Evolutionary conservation across 768 basidiomycete species (phyloP).

Genomic region (Phaffia australis): DNA sequence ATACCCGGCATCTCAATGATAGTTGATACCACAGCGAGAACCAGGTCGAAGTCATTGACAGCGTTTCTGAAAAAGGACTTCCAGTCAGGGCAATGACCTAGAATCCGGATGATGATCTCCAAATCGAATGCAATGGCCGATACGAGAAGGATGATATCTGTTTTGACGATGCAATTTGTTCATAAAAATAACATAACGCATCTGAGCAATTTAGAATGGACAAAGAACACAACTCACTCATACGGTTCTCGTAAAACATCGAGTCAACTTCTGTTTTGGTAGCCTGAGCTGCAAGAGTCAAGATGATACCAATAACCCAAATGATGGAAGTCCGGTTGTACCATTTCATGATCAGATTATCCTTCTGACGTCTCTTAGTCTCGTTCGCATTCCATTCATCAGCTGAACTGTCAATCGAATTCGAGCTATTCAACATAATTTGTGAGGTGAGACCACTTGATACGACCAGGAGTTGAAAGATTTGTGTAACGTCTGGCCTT

Average conservation of each 20-base stretch:
- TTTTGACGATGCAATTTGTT: slow-evolving; percentile 1
- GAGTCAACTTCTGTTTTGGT: background rate
- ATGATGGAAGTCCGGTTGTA: background rate
- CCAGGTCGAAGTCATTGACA: slow-evolving; percentile 62
- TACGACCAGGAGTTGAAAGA: background rate
- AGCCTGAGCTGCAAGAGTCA: background rate
- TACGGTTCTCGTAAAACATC: background rate
- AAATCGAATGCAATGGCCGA: slow-evolving; percentile 77
- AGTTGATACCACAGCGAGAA: slow-evolving; percentile 61
- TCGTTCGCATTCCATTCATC: slow-evolving; percentile 11
- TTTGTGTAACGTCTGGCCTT: slow-evolving; percentile 35
- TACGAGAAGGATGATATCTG: slow-evolving; percentile 59
- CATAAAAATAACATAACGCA: too few species aligned
- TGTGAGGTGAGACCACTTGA: slow-evolving; percentile 1
- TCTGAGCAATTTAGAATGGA: too few species aligned
- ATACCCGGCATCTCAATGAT: slow-evolving; percentile 79
- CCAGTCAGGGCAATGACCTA: slow-evolving; percentile 70
- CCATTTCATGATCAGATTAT: background rate
- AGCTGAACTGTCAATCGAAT: slow-evolving; percentile 14
- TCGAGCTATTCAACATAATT: slow-evolving; percentile 4
- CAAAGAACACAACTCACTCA: too few species aligned
- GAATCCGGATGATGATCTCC: slow-evolving; percentile 68
- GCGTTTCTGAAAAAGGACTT: slow-evolving; percentile 53
- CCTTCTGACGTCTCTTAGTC: too few species aligned
- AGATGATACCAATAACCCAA: background rate